Base-by-base conservation (phyloP, 306 rosid genomes). In the Acacia crassicarpa region DNA sequence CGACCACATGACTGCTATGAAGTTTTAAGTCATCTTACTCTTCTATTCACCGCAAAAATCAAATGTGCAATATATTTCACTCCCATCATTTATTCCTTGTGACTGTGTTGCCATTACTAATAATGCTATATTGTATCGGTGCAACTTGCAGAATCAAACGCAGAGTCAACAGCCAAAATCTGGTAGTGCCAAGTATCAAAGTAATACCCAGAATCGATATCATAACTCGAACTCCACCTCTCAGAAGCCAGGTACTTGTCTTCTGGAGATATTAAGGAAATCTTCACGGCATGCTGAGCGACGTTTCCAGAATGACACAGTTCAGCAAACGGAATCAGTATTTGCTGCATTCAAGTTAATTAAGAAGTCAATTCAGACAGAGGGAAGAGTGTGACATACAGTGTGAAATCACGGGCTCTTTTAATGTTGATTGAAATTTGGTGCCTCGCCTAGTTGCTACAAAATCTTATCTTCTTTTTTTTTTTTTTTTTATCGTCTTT, bases 341-440 rank as follows among this genome's bases (percentile, higher is more conserved):
- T 87, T 93, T 74, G 92, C 92, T 48, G 91, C 97, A 80, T 96
- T 93, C 85, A 94, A 91, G 83, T 72, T 92, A 86, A 83, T 85
- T 67, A 93, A 90, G 88, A 91, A 89, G 53, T 82, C 91, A 22
- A 75, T 82, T 41, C 83, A 90, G 88, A 41, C 84, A 12, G 85
- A 86, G 35, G 88, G 85, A 54, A 85, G 85, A 84, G 74, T 74
- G 46, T 87, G 74, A 80, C 66, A 66, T 69, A 35, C 62, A 75
- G 67, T 35, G 59, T 27, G 61, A 61, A 56, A 40, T 33, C 3
- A 38, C 6, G 19, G 19, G 19, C 22, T 27, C 44, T 78, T 23
- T 62, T 51, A 54, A 19, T n/a, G 10, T n/a, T 20, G 51, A 68
- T 40, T 38, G 5, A 40, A 68, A 19, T 68, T 68, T 40, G 73